Percentiles rank a stretch among this genome's conserved stretches.
Conservation (phyloP, 2,329 filamentous ascomycete genomes). For the Aspergillus novoparasiticus region DNA sequence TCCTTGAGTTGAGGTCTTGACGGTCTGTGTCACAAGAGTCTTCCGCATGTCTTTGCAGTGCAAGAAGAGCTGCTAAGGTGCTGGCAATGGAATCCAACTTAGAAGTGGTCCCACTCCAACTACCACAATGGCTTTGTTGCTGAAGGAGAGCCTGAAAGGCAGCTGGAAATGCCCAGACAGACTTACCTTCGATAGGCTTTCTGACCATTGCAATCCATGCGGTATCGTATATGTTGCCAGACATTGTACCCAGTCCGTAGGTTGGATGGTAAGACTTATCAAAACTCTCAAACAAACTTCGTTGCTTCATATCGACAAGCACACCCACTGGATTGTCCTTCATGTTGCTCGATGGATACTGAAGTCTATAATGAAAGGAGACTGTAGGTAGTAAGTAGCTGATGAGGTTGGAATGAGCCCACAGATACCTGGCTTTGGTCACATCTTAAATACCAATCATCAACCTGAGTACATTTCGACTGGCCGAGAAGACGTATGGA, state of each 20-base stretch:
- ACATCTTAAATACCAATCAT: too few species aligned
- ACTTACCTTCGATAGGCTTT: not conserved
- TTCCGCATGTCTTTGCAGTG: not conserved
- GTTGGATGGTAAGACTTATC: not conserved
- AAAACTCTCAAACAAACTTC: not conserved
- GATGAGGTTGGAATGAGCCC: too few species aligned
- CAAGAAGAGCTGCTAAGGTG: not conserved
- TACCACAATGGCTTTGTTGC: not conserved
- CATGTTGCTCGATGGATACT: too few species aligned
- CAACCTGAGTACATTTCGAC: too few species aligned
- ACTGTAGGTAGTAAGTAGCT: too few species aligned
- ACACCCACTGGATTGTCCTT: too few species aligned
- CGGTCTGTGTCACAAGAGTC: not conserved
- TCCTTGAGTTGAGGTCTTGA: not conserved
- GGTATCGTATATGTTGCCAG: not conserved
- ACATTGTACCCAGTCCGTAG: not conserved
- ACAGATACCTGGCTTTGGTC: too few species aligned
- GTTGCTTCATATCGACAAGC: not conserved
- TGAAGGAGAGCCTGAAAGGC: not conserved
- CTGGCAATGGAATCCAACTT: not conserved
- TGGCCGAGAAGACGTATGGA: too few species aligned
- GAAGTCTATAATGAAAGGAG: too few species aligned
- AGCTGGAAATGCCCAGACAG: not conserved
- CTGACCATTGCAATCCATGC: not conserved
- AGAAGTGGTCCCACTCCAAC: not conserved